A percentile compares a stretch with the other conserved stretches of the same genome.
phyloP scores from a whole-genome alignment of 306 rosid genomes.

The Glycine latifolia region DNA sequence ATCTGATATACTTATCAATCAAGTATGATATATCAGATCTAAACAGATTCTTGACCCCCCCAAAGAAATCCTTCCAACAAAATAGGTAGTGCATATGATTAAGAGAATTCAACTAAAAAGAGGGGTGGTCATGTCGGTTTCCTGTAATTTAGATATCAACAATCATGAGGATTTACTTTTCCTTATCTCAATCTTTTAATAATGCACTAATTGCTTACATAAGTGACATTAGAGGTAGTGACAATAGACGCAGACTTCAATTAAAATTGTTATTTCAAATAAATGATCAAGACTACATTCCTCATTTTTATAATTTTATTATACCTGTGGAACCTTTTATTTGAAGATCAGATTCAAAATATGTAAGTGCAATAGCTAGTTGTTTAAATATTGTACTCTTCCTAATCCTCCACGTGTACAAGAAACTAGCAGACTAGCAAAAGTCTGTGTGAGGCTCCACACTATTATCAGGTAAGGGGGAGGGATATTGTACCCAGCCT shows the following conservation, averaged over 20 bases:
- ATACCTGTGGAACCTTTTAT: background rate
- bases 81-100: background rate
- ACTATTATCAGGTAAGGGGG: too few species aligned
- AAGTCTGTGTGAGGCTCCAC: too few species aligned
- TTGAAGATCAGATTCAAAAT: background rate
- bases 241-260: background rate
- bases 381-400: background rate
- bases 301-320: conserved; percentile 5
- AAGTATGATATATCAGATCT: background rate
- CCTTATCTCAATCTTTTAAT: background rate
- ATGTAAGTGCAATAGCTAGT: background rate
- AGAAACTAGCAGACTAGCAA: background rate
- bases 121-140: background rate
- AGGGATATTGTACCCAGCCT: too few species aligned
- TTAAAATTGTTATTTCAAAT: background rate
- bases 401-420: background rate
- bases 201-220: background rate
- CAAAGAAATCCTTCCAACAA: background rate
- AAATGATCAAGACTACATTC: background rate
- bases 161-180: background rate
- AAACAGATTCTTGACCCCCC: background rate
- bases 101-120: background rate
- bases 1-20: background rate
- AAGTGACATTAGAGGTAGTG: background rate
- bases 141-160: background rate